A percentile compares a stretch with the other conserved stretches of the same genome.
Evolutionary conservation across 768 basidiomycete genomes (phyloP).

Genomic region (Collybia mongolica): DNA sequence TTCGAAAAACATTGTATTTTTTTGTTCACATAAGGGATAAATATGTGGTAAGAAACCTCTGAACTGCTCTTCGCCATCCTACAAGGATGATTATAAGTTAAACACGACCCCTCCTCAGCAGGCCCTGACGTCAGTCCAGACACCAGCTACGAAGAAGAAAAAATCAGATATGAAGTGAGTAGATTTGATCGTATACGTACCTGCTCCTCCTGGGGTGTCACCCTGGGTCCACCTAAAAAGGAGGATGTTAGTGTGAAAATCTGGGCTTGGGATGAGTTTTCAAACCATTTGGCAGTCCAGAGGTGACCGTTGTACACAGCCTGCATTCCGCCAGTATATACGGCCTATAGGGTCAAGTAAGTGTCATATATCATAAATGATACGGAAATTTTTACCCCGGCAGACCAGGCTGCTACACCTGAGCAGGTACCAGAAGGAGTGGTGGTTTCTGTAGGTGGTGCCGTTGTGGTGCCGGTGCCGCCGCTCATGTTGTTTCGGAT

Average conservation of each 20-base stretch:
- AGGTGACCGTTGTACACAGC: slow-evolving; percentile 52
- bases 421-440: slow-evolving; percentile 34
- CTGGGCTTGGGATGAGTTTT: not conserved
- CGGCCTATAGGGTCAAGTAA: slow-evolving; percentile 24
- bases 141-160: slow-evolving; percentile 37
- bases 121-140: slow-evolving; percentile 50
- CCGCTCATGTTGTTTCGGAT: slow-evolving; percentile 61
- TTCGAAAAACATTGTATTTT: not conserved
- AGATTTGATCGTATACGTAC: slow-evolving; percentile 25
- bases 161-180: not conserved
- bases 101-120: slow-evolving; percentile 28
- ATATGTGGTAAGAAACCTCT: not conserved
- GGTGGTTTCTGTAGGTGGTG: slow-evolving; percentile 20
- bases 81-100: too few species aligned
- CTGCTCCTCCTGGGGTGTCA: slow-evolving; percentile 52
- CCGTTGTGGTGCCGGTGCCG: slow-evolving; percentile 20
- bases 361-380: not conserved
- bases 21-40: not conserved
- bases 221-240: slow-evolving; percentile 48
- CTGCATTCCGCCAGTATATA: slow-evolving; percentile 44
- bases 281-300: slow-evolving; percentile 57
- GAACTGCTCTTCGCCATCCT: too few species aligned
- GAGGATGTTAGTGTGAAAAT: not conserved
- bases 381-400: slow-evolving; percentile 27
- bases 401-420: slow-evolving; percentile 48